Percentiles rank a stretch among this genome's conserved stretches.
phyloP scores from a whole-genome alignment of 192 early-diverging fungal species.

The Obelidium mucronatum region DNA sequence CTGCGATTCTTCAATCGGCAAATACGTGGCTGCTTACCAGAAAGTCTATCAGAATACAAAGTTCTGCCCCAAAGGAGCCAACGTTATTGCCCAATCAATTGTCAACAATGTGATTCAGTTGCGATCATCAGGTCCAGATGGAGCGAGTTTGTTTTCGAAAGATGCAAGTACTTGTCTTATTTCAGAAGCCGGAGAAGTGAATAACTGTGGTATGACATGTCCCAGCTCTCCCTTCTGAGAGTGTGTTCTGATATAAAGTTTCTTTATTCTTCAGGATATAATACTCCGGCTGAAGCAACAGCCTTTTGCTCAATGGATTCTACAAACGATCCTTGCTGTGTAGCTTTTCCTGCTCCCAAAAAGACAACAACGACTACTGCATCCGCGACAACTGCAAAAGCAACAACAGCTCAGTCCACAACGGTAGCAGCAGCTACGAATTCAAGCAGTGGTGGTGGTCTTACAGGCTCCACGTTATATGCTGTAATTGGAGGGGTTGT shows the following conservation, averaged over 20 bases:
- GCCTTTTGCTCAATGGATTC: background rate
- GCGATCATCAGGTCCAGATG: no score
- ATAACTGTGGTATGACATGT: no score
- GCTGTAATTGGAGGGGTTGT: background rate
- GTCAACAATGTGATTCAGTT: background rate
- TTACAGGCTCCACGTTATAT: background rate
- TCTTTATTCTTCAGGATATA: no score
- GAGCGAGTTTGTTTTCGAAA: background rate
- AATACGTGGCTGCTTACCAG: background rate
- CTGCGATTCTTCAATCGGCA: background rate
- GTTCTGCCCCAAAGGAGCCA: background rate
- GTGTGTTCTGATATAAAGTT: no score
- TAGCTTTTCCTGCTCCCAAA: background rate
- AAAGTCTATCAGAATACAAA: background rate
- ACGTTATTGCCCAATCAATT: background rate
- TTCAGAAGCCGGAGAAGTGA: background rate
- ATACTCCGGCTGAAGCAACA: background rate
- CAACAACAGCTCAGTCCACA: background rate
- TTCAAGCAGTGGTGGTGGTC: background rate
- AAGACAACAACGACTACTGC: background rate
- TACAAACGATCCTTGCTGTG: constrained; percentile 1
- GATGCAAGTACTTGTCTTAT: background rate
- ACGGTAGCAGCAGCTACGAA: background rate
- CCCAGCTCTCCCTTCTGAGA: no score
- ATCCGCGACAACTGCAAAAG: background rate